A percentile compares a stretch with the other conserved stretches of the same genome.
phyloP scores from a whole-genome alignment of 2,329 filamentous ascomycete species.

The Dothideomycetidae sp. region DNA sequence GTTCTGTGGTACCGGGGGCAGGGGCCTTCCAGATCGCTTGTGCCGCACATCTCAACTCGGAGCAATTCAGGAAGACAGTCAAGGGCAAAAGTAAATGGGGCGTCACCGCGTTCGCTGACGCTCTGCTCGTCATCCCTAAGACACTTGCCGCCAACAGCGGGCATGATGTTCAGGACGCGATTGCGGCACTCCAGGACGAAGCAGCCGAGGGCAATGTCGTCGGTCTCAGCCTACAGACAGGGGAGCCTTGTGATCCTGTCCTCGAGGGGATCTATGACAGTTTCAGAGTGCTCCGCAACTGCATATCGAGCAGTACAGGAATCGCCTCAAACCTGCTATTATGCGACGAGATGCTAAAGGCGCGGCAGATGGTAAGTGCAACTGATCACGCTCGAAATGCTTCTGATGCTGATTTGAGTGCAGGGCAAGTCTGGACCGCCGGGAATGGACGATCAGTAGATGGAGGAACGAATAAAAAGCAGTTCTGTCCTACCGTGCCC shows the following conservation, averaged over 20 bases:
- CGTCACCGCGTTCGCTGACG: conserved; percentile 87
- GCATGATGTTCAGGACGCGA: conserved; percentile 88
- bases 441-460: conserved; percentile 3
- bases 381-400: no score
- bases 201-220: conserved; percentile 69
- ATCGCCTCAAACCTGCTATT: conserved; percentile 91
- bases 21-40: conserved; percentile 95
- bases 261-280: conserved; percentile 91
- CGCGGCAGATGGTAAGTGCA: conserved; percentile 64
- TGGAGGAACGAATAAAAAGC: not conserved
- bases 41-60: conserved; percentile 71
- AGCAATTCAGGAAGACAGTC: conserved; percentile 73
- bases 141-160: conserved; percentile 91
- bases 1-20: conserved; percentile 83
- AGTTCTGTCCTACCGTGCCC: not conserved
- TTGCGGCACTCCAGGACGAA: conserved; percentile 79
- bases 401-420: not conserved
- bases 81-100: conserved; percentile 98
- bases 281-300: conserved; percentile 87
- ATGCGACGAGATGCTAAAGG: conserved; percentile 95
- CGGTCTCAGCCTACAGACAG: conserved; percentile 72
- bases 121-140: conserved; percentile 90
- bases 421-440: conserved; percentile 6
- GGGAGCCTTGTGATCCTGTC: conserved; percentile 88
- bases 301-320: conserved; percentile 80